Percentiles rank a stretch among this genome's conserved stretches.
Evolutionary conservation across 2,329 filamentous ascomycete species (phyloP).

Genomic region (Botrytis porri): DNA sequence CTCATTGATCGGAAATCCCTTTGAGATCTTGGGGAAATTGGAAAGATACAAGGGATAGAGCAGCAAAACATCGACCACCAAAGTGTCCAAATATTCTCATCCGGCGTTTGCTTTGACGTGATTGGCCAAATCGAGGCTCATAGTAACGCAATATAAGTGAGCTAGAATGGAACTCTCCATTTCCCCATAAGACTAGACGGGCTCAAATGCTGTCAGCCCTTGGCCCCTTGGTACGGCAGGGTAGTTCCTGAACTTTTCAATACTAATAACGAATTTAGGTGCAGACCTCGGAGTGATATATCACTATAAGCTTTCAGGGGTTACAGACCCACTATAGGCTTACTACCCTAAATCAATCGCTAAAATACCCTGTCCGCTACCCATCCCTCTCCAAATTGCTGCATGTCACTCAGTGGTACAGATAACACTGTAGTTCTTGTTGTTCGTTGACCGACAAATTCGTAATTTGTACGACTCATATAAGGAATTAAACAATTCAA

Average conservation of each 20-base stretch:
- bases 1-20: neutral
- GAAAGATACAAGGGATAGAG: neutral
- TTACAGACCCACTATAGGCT: conserved; percentile 1
- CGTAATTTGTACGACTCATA: neutral
- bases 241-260: neutral
- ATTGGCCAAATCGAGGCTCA: neutral
- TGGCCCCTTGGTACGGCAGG: conserved; percentile 2
- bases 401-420: neutral
- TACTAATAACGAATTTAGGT: neutral
- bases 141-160: neutral
- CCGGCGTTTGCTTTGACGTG: neutral
- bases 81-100: neutral
- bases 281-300: neutral
- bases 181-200: neutral
- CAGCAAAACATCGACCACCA: neutral
- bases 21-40: neutral
- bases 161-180: neutral
- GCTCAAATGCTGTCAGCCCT: neutral
- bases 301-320: neutral
- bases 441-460: neutral
- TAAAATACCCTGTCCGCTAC: conserved; percentile 1
- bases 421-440: neutral
- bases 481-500: neutral
- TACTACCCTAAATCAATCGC: conserved; percentile 9
- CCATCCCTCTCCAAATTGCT: conserved; percentile 2